phyloP scores from a whole-genome alignment of 345 rosid species.

The Citrus hindsii region DNA sequence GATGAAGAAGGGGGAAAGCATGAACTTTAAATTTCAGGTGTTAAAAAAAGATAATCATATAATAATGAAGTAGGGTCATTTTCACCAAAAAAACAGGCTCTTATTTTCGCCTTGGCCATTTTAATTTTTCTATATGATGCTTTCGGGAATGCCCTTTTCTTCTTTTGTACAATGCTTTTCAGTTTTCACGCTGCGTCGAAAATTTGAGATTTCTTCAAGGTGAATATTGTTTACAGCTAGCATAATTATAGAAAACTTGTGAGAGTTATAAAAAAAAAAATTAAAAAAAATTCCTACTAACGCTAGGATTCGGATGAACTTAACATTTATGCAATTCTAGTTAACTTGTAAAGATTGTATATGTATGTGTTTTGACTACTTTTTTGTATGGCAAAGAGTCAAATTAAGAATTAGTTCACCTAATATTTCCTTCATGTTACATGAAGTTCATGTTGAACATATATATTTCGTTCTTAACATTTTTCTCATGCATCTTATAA shows the following conservation, averaged over 20 bases:
- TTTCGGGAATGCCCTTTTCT: neutral
- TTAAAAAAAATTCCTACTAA: too few relatives aligned
- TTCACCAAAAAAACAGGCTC: neutral
- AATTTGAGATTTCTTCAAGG: neutral
- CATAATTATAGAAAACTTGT: too few relatives aligned
- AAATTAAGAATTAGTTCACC: neutral
- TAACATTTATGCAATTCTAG: neutral
- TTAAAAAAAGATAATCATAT: too few relatives aligned
- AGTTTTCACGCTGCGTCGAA: neutral
- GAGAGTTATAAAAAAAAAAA: too few relatives aligned
- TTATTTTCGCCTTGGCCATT: neutral
- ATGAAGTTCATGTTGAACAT: too few relatives aligned
- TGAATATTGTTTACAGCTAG: too few relatives aligned
- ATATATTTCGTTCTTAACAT: too few relatives aligned
- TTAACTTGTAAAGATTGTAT: too few relatives aligned
- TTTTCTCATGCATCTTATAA: too few relatives aligned
- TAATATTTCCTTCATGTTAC: too few relatives aligned
- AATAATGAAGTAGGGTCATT: neutral
- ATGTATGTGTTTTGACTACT: neutral
- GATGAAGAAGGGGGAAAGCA: too few relatives aligned
- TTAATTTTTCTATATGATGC: neutral
- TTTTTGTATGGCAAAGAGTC: neutral
- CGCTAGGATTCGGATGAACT: neutral
- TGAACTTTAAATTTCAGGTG: too few relatives aligned
- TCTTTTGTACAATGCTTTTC: neutral